Conservation (phyloP, 106 monocot species). For the Dioscorea zingiberensis region DNA sequence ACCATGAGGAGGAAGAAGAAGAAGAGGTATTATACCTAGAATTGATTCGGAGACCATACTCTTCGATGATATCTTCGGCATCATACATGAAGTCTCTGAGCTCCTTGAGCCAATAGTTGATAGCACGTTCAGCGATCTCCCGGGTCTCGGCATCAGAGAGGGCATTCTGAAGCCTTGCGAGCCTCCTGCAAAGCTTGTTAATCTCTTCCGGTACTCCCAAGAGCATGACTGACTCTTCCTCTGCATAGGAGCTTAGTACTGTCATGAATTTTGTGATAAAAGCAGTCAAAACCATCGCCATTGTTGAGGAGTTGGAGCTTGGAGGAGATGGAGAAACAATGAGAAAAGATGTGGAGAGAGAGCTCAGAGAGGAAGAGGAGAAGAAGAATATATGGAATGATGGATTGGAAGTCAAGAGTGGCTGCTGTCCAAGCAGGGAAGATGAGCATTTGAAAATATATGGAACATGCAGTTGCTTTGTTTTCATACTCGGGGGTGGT, state of each 20-base stretch:
- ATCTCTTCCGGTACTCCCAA: conserved; percentile 3
- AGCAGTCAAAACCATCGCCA: neutral
- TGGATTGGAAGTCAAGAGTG: too few species aligned
- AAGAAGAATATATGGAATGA: too few species aligned
- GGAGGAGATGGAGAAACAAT: neutral
- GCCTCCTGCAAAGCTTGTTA: neutral
- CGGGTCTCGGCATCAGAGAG: neutral
- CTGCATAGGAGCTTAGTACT: neutral
- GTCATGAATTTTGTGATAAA: neutral
- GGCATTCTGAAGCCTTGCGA: neutral
- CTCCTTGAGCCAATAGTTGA: conserved; percentile 10
- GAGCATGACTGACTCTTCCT: neutral
- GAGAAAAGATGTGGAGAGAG: neutral
- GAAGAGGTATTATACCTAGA: neutral
- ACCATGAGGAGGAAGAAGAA: neutral
- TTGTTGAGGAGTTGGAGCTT: neutral
- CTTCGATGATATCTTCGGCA: conserved; percentile 24
- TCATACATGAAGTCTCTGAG: conserved; percentile 26
- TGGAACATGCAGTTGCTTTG: too few species aligned
- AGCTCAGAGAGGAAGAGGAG: too few species aligned
- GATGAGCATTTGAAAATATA: too few species aligned
- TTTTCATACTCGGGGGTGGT: too few species aligned
- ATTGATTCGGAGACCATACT: neutral
- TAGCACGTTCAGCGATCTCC: neutral
- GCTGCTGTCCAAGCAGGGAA: too few species aligned